Conservation (phyloP, 345 rosid species). For the Turritis glabra region DNA sequence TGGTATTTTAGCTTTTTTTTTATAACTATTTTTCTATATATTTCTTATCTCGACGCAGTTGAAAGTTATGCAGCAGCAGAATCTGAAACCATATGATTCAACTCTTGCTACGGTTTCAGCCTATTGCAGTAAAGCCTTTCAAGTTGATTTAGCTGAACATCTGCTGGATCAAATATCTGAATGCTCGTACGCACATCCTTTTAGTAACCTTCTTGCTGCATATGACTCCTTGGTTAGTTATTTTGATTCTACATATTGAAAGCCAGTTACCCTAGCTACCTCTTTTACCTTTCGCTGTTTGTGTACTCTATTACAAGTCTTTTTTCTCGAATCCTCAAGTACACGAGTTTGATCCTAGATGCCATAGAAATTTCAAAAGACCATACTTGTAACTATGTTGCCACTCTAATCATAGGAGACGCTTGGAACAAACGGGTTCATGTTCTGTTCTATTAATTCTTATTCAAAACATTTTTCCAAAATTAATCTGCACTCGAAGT, state of each 20-base stretch:
- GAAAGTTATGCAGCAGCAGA: constrained; percentile 58
- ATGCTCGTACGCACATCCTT: constrained; percentile 50
- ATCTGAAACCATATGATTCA: constrained; percentile 62
- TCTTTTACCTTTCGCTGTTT: not conserved
- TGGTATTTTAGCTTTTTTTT: not conserved
- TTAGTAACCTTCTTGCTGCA: constrained; percentile 66
- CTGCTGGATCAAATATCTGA: constrained; percentile 60
- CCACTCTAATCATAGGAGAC: not conserved
- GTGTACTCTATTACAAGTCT: not conserved
- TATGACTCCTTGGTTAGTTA: constrained; percentile 64
- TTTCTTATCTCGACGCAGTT: constrained; percentile 50
- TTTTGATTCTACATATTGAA: constrained; percentile 9
- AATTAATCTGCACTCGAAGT: not conserved
- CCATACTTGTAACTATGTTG: not conserved
- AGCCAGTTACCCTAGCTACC: not conserved
- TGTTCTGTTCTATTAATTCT: constrained; percentile 1
- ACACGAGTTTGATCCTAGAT: constrained; percentile 4
- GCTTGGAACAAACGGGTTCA: not conserved
- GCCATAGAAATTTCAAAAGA: not conserved
- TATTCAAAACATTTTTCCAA: not conserved
- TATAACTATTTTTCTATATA: constrained; percentile 2
- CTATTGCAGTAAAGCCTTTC: constrained; percentile 60
- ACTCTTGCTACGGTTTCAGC: constrained; percentile 69
- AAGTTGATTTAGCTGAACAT: constrained; percentile 79
- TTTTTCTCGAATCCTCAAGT: not conserved